Base-by-base conservation (phyloP, 129 eudicot genomes). In the Heracleum sosnowskyi region DNA sequence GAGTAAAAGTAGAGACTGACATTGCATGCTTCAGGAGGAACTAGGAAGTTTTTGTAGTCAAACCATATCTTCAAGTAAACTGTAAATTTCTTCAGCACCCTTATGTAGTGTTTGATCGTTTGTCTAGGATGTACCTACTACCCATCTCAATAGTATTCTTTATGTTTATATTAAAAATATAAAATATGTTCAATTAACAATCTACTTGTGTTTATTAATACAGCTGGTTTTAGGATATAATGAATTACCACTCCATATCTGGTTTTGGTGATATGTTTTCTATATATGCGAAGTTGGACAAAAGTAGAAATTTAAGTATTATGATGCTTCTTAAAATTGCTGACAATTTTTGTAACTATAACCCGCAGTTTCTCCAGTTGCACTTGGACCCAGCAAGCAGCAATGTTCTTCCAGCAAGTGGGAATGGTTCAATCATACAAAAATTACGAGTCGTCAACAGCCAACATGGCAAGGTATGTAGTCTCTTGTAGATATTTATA, bases 371-470 rank as follows among this genome's bases (percentile, higher is more conserved):
- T 83, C 99, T 95, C 73, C 97, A 95, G 81, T 80, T 95, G 85
- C 96, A 90, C 85, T 81, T 95, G 79, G 96, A 91, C 57, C 99
- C 99, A 82, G 99, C 97, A 77, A 95, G 97, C 79, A 78, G 91
- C 71, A 91, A 86, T 77, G 81, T 89, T 46, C 97, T 95, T 79
- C 97, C 91, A 45, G 91, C 81, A 34, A 88, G 83, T 78, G 87
- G 87, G 51, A 81, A 83, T 51, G 97, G 96, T 39, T 90, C 92
- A 36, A 78, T 95, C 83, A 82, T 91, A 39, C 99, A 95, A 60
- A 92, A 82, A 45, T 75, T 95, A 79, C 86, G 83, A 73, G 86
- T 95, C 69, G 84, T 96, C 81, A 95, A 95, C 88, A 95, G 92
- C 86, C 97, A 91, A 85, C 96, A 92, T 75, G 97, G 99, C 79